phyloP scores from a whole-genome alignment of 2,329 filamentous ascomycete species.

The Elsinoe fawcettii region DNA sequence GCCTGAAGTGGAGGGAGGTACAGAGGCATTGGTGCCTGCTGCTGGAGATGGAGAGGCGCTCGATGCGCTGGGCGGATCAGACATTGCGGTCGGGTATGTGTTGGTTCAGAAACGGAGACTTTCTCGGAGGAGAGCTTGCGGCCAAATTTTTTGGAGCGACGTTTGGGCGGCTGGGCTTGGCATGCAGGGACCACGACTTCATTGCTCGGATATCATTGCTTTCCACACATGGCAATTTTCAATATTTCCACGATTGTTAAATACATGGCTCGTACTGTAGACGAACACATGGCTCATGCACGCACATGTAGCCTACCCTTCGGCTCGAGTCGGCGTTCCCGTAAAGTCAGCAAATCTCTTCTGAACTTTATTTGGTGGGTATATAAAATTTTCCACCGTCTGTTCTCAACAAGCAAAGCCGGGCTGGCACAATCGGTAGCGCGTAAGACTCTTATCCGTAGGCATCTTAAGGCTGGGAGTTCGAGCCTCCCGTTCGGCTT shows the following conservation, averaged over 20 bases:
- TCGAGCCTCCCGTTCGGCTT: not conserved
- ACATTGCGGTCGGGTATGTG: not conserved
- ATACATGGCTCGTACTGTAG: no score
- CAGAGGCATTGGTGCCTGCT: constrained; percentile 8
- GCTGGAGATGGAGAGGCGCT: not conserved
- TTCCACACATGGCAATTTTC: not conserved
- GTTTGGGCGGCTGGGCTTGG: constrained; percentile 1
- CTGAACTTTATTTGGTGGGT: not conserved
- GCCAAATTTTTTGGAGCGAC: constrained; percentile 10
- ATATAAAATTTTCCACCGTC: not conserved
- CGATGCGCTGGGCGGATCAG: constrained; percentile 7
- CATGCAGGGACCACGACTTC: not conserved
- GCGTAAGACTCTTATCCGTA: not conserved
- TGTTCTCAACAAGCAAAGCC: not conserved
- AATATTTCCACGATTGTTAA: no score
- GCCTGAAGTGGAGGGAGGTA: not conserved
- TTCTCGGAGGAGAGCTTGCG: constrained; percentile 1
- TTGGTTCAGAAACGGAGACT: not conserved
- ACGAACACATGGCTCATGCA: no score
- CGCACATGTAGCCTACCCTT: no score
- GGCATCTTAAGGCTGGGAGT: not conserved
- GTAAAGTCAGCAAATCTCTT: no score
- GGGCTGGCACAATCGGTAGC: not conserved
- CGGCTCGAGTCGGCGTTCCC: no score
- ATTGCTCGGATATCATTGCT: constrained; percentile 1